Conservation (phyloP, 23 red algal genomes). For the Gracilariopsis chorda region DNA sequence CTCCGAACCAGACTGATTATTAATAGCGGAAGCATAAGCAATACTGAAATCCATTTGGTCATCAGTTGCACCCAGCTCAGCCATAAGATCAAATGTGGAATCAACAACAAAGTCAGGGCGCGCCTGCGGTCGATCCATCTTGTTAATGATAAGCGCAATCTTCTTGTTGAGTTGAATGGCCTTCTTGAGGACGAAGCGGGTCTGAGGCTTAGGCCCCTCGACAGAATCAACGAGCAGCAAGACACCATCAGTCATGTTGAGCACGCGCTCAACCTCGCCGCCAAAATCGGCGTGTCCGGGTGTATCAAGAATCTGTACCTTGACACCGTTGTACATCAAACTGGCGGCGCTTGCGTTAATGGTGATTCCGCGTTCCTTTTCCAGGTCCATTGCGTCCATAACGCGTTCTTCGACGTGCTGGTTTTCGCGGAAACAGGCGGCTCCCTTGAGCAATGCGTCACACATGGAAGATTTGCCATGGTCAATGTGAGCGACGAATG, state of each 20-base stretch:
- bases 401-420: conserved; percentile 75
- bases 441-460: conserved; percentile 80
- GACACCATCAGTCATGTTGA: conserved; percentile 91
- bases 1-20: conserved; percentile 40
- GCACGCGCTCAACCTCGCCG: conserved; percentile 90
- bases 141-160: conserved; percentile 88
- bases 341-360: conserved; percentile 81
- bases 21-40: conserved; percentile 85
- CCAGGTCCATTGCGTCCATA: conserved; percentile 88
- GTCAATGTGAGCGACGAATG: conserved; percentile 82
- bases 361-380: conserved; percentile 94
- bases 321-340: conserved; percentile 62
- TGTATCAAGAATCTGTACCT: conserved; percentile 86
- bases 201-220: conserved; percentile 92
- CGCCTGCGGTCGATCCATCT: conserved; percentile 87
- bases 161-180: conserved; percentile 79
- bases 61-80: conserved; percentile 87
- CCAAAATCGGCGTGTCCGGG: conserved; percentile 95
- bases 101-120: conserved; percentile 88
- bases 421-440: conserved; percentile 82
- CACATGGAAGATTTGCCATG: conserved; percentile 86
- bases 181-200: conserved; percentile 90
- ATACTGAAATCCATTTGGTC: conserved; percentile 90
- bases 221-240: conserved; percentile 91
- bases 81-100: conserved; percentile 91